These are phyloP conservation scores for Leptosphaerulina australis DNA, from an alignment of 2,329 filamentous ascomycete genomes.

Conservation along the genomic window DNA sequence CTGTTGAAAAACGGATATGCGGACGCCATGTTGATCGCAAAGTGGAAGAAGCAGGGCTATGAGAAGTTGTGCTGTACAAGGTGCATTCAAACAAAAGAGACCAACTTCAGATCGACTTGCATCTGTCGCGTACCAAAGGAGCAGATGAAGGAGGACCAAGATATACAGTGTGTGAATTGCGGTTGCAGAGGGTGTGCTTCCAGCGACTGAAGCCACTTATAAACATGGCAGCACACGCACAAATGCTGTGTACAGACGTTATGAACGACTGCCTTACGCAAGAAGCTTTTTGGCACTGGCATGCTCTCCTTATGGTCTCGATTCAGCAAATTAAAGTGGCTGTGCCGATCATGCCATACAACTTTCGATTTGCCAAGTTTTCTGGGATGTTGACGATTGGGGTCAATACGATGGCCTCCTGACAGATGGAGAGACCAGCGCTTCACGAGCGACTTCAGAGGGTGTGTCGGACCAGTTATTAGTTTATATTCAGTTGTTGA, in stretches of 20 bases:
- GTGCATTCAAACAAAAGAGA: constrained; percentile 99
- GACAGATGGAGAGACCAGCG: neutral
- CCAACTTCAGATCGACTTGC: constrained; percentile 97
- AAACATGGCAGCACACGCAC: neutral
- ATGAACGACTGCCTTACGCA: neutral
- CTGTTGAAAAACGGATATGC: constrained; percentile 96
- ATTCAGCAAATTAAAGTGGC: neutral
- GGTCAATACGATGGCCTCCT: neutral
- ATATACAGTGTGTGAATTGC: constrained; percentile 92
- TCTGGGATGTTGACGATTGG: neutral
- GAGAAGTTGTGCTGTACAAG: constrained; percentile 97
- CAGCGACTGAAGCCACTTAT: constrained; percentile 65
- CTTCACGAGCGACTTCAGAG: constrained; percentile 12
- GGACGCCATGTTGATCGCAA: constrained; percentile 93
- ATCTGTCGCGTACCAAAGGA: constrained; percentile 93
- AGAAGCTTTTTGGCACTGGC: neutral
- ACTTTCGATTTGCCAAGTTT: neutral
- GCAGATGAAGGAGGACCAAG: constrained; percentile 86
- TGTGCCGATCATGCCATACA: neutral
- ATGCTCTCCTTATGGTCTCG: neutral
- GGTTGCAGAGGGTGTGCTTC: constrained; percentile 91
- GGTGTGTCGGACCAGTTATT: constrained; percentile 31
- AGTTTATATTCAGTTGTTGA: constrained; percentile 28
- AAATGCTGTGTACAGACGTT: neutral
- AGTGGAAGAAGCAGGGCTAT: constrained; percentile 99